Conservation (phyloP, 164 flowering plant genomes). For the Akebia trifoliata region DNA sequence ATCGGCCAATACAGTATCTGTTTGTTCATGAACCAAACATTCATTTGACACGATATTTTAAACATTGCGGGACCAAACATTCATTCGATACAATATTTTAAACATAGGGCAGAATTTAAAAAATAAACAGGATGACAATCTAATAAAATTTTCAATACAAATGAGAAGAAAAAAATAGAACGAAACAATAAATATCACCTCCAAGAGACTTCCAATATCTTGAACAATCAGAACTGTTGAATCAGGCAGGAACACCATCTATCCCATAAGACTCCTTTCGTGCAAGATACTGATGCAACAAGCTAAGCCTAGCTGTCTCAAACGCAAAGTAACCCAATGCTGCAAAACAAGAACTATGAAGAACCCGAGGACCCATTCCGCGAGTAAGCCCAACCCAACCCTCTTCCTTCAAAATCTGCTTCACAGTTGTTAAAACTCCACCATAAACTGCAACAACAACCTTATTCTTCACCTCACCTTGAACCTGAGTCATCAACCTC, state of each 20-base stretch:
- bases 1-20: no score
- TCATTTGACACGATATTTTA: no score
- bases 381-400: conserved; percentile 82
- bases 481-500: conserved; percentile 93
- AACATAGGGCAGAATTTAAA: no score
- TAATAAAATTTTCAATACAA: not conserved
- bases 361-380: conserved; percentile 89
- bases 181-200: not conserved
- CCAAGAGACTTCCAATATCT: not conserved
- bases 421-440: conserved; percentile 59
- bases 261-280: conserved; percentile 34
- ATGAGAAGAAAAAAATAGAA: not conserved
- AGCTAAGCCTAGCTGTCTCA: conserved; percentile 87
- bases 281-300: conserved; percentile 61
- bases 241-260: conserved; percentile 24
- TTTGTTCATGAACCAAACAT: no score
- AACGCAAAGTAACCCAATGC: conserved; percentile 96
- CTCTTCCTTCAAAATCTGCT: conserved; percentile 83
- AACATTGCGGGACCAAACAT: no score
- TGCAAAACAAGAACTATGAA: conserved; percentile 91
- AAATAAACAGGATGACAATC: no score
- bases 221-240: not conserved
- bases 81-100: no score
- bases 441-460: conserved; percentile 41
- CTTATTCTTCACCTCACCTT: conserved; percentile 42